Percentiles rank a stretch among this genome's conserved stretches.
Conservation (phyloP, 139 green algal species). For the Chlorella sp. region DNA sequence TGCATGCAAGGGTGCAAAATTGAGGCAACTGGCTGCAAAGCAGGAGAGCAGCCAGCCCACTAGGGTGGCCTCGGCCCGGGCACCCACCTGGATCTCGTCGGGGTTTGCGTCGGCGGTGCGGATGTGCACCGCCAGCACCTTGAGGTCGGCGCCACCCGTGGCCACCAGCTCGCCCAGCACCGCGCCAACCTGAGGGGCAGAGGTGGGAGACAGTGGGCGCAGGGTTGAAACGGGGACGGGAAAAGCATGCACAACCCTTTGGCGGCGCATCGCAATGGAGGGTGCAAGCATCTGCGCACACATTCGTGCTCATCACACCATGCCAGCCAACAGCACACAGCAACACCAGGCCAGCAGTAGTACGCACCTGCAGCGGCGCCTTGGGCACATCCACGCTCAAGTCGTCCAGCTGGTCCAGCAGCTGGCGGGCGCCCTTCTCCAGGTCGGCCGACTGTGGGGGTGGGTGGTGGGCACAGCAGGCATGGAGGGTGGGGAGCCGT, state of each 20-base stretch:
- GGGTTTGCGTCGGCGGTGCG: slow-evolving; percentile 42
- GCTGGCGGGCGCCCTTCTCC: slow-evolving; percentile 5
- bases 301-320: too few relatives aligned
- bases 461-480: background rate
- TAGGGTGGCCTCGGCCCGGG: too few relatives aligned
- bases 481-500: background rate
- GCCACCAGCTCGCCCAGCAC: slow-evolving; percentile 46
- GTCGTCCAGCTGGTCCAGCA: slow-evolving; percentile 46
- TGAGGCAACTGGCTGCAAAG: background rate
- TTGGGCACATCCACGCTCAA: slow-evolving; percentile 49
- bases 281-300: background rate
- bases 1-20: too few relatives aligned
- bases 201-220: background rate
- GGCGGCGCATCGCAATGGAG: background rate
- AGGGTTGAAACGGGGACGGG: background rate
- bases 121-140: slow-evolving; percentile 29
- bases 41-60: too few relatives aligned
- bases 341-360: background rate
- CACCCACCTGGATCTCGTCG: slow-evolving; percentile 26
- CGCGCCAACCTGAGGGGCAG: slow-evolving; percentile 33
- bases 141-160: slow-evolving; percentile 29
- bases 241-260: background rate
- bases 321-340: background rate
- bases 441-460: slow-evolving; percentile 17
- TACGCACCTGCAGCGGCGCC: slow-evolving; percentile 37